phyloP scores from a whole-genome alignment of 225 moss, liverwort and hornwort genomes.

The Anthoceros angustus region DNA sequence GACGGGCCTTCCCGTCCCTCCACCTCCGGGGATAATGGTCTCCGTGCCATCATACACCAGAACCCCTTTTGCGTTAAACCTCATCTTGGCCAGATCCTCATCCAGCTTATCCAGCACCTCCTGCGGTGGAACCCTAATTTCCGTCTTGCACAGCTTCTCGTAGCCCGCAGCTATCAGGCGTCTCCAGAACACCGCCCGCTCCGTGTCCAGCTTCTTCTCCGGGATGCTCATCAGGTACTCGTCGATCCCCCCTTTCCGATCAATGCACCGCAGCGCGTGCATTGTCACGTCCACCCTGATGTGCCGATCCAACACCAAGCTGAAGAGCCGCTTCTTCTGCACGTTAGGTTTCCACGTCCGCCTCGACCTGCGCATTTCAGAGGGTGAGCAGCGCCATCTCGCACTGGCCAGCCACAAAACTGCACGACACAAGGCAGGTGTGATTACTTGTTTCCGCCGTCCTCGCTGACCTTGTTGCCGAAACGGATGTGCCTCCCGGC shows the following conservation, averaged over 20 bases:
- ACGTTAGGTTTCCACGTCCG: conserved; percentile 95
- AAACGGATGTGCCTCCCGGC: conserved; percentile 88
- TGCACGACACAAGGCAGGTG: not conserved
- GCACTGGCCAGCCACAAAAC: not conserved
- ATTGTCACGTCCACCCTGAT: conserved; percentile 54
- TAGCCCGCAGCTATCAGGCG: conserved; percentile 47
- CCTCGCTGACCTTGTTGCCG: conserved; percentile 82
- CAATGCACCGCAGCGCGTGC: conserved; percentile 80
- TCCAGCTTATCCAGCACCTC: not conserved
- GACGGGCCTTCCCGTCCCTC: too few species aligned
- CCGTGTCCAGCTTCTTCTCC: conserved; percentile 63
- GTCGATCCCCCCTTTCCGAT: conserved; percentile 83
- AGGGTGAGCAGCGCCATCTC: not conserved
- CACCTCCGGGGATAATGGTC: too few species aligned
- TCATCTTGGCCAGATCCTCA: not conserved
- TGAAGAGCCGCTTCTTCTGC: conserved; percentile 69
- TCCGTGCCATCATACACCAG: too few species aligned
- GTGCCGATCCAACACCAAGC: conserved; percentile 64
- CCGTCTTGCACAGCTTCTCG: conserved; percentile 33
- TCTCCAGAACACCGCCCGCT: conserved; percentile 60
- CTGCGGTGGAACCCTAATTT: conserved; percentile 17
- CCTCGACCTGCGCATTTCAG: conserved; percentile 32
- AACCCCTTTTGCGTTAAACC: not conserved
- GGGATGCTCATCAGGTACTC: conserved; percentile 85
- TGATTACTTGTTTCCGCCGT: conserved; percentile 85